Evolutionary conservation across 2,329 filamentous ascomycete species (phyloP), one percentile per base, ranked within the genome.

Genomic region (Neophaeococcomyces mojaviensis): DNA sequence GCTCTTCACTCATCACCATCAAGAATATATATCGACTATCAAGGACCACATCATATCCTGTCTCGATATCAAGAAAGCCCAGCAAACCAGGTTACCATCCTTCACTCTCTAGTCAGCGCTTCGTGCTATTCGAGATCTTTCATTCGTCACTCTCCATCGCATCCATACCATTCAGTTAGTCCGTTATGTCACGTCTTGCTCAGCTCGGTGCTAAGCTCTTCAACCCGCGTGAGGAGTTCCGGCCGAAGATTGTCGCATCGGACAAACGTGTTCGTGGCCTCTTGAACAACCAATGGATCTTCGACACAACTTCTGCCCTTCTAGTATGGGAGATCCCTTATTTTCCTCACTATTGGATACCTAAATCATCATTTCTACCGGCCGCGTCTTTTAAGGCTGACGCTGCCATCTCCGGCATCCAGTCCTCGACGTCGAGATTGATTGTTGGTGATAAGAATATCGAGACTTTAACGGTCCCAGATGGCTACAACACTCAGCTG

Each of bases 271-370:
- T 58, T 16, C 54, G 55, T 22, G 55, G 54, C 10, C 28, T 55
- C 15, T 45, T 58, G 5, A 51, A 55, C 39, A 49, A 49, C 38
- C 35, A 52, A 48, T 52, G 39, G 45, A 51, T 58, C 43, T 58
- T 58, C 49, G 52, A 56, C 47, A 56, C 55, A 16, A 54, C 52
- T 9, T 12, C 30, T 3, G 52, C 54, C 7, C 51, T 52, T 26
- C 47, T 58, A 4, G 55, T 58, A 13, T 58, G 55, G 55, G 55
- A 58, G 36, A 44, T 52, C 36, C 47, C 50, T 33, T 56, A 43
- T 36, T 58, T 54, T 33, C 55, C 55, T 1, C 46, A 49, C 20
- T 55, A 54, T 37, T 56, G 52, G 52, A 52, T 56, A 37, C 52
- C 55, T 1, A 32, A 43, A 19, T 31, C 45, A 31, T 47, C 48